These are phyloP conservation scores for Tausonia pullulans DNA, from an alignment of 1,284 basidiomycete genomes.

Conservation along the genomic window DNA sequence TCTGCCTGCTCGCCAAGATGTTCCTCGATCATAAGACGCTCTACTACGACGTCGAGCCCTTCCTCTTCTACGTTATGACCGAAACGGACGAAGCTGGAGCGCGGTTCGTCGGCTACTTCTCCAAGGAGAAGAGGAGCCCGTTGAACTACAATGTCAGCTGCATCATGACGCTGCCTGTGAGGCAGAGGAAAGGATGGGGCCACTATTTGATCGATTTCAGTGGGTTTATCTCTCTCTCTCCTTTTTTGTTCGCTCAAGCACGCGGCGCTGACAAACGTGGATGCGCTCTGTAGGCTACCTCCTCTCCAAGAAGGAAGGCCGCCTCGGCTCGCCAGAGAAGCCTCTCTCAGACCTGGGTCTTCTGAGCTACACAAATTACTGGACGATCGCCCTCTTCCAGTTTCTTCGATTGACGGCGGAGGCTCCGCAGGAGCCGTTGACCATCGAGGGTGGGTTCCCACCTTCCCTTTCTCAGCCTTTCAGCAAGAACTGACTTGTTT, in stretches of 20 bases:
- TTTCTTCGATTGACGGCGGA: conserved; percentile 47
- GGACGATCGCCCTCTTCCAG: conserved; percentile 82
- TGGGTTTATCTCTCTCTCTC: conserved; percentile 40
- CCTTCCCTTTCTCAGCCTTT: conserved; percentile 2
- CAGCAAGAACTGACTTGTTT: conserved; percentile 12
- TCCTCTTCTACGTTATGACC: conserved; percentile 96
- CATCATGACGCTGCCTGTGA: conserved; percentile 96
- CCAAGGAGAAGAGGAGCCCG: conserved; percentile 93
- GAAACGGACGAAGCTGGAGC: conserved; percentile 81
- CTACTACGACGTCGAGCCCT: conserved; percentile 99
- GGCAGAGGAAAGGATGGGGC: conserved; percentile 90
- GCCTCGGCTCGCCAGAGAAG: conserved; percentile 81
- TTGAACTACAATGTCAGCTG: conserved; percentile 97
- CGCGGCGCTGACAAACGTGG: background rate
- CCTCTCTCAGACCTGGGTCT: conserved; percentile 82
- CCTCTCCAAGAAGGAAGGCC: conserved; percentile 84
- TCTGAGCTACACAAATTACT: conserved; percentile 88
- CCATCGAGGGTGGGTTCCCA: conserved; percentile 57
- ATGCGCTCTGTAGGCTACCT: conserved; percentile 60
- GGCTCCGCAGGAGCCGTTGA: conserved; percentile 44
- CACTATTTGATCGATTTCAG: conserved; percentile 93
- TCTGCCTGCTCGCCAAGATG: conserved; percentile 98
- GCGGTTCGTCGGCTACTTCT: conserved; percentile 96
- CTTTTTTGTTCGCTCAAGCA: background rate
- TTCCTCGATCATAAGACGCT: conserved; percentile 99